Percentiles rank a stretch among this genome's conserved stretches.
Conservation (phyloP, 1,139 yeast species). For the Yamadazyma dushanensis region DNA sequence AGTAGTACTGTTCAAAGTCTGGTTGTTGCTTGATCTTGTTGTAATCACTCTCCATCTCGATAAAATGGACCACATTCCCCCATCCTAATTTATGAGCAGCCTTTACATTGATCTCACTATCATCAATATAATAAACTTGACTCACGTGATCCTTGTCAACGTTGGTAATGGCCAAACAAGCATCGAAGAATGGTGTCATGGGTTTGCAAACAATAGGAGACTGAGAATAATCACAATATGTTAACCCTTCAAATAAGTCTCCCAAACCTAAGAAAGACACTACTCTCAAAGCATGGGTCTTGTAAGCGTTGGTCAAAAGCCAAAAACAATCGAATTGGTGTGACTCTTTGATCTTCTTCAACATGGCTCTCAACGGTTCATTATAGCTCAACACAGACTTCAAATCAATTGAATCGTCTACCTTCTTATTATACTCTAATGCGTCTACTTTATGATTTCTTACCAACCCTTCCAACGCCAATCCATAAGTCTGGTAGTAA, state of each 20-base stretch:
- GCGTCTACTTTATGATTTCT: conserved; percentile 83
- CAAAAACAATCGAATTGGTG: conserved; percentile 51
- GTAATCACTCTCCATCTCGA: conserved; percentile 51
- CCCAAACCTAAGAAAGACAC: conserved; percentile 79
- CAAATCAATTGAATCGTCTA: conserved; percentile 89
- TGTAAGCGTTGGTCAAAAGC: conserved; percentile 94
- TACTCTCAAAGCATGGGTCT: conserved; percentile 80
- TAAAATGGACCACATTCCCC: conserved; percentile 57
- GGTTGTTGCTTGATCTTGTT: conserved; percentile 25
- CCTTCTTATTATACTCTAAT: conserved; percentile 79
- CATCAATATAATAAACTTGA: conserved; percentile 70
- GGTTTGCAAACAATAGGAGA: conserved; percentile 84
- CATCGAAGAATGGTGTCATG: conserved; percentile 53
- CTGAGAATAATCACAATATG: conserved; percentile 80
- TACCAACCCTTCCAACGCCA: conserved; percentile 87
- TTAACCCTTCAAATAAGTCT: conserved; percentile 89
- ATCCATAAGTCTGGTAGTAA: conserved; percentile 84
- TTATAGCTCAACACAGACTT: conserved; percentile 71
- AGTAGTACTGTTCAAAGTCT: conserved; percentile 37
- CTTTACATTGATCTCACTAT: conserved; percentile 65
- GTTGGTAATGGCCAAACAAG: conserved; percentile 65
- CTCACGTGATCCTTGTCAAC: conserved; percentile 41
- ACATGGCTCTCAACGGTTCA: conserved; percentile 48
- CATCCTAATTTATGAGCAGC: conserved; percentile 55
- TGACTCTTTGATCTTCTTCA: conserved; percentile 42